These are phyloP conservation scores for Symbiodinium natans DNA, from an alignment of 73 alveolate species.

Conservation along the genomic window DNA sequence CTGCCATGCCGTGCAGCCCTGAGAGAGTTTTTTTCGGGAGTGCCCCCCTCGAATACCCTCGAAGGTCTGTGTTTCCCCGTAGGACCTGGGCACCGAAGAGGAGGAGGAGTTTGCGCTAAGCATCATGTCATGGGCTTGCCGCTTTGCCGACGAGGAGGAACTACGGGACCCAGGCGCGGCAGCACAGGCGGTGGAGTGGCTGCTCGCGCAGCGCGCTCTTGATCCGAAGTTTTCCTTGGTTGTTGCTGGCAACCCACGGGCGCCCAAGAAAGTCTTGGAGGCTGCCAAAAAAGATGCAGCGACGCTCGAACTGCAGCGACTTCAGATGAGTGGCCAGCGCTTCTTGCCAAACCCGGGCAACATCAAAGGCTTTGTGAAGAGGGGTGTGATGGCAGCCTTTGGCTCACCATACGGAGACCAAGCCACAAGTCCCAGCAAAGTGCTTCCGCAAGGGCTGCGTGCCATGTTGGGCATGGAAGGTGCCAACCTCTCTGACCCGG, in stretches of 20 bases:
- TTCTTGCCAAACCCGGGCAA: constrained; percentile 61
- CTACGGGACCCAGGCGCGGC: constrained; percentile 22
- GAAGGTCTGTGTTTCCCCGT: background rate
- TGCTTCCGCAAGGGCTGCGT: constrained; percentile 55
- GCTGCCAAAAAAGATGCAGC: constrained; percentile 73
- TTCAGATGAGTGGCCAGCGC: constrained; percentile 88
- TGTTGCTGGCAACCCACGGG: constrained; percentile 78
- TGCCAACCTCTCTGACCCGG: constrained; percentile 18
- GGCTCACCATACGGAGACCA: constrained; percentile 48
- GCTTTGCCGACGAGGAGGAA: constrained; percentile 61
- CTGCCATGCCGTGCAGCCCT: too few species aligned
- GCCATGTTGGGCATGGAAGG: constrained; percentile 62
- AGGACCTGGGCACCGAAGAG: constrained; percentile 37
- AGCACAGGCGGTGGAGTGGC: constrained; percentile 84
- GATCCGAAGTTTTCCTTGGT: constrained; percentile 78
- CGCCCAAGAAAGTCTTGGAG: constrained; percentile 90
- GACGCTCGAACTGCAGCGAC: constrained; percentile 53
- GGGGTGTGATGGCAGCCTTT: constrained; percentile 80
- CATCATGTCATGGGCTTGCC: constrained; percentile 50
- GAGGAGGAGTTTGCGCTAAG: constrained; percentile 40
- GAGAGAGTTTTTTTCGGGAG: too few species aligned
- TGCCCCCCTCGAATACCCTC: background rate
- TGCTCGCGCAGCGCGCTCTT: constrained; percentile 56
- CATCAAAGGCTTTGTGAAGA: constrained; percentile 93
- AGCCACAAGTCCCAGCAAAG: background rate